Conservation (phyloP, 371 early-diverging fungal genomes). For the Rhizopus delemar region DNA sequence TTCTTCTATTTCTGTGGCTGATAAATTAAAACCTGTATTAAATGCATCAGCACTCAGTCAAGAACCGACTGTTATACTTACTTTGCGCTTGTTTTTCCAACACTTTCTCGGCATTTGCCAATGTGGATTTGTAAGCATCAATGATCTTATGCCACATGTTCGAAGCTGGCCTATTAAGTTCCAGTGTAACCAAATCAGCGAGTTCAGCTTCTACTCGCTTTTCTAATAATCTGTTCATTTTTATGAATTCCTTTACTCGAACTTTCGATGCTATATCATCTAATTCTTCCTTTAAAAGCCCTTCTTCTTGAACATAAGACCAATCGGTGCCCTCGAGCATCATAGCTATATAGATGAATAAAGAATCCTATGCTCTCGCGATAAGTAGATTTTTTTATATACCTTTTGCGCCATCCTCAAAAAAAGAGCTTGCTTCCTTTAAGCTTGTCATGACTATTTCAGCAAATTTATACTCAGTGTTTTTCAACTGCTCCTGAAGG, state of each 20-base stretch:
- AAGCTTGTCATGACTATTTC: constrained; percentile 44
- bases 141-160: constrained; percentile 80
- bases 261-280: constrained; percentile 65
- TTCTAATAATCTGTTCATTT: constrained; percentile 67
- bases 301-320: constrained; percentile 68
- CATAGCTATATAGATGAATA: constrained; percentile 45
- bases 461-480: constrained; percentile 60
- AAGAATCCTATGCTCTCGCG: constrained; percentile 73
- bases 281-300: constrained; percentile 68
- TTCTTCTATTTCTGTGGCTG: constrained; percentile 51
- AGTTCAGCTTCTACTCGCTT: constrained; percentile 64
- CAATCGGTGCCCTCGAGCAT: constrained; percentile 74
- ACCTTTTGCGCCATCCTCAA: constrained; percentile 29
- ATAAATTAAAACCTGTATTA: constrained; percentile 61
- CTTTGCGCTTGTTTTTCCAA: constrained; percentile 46
- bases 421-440: constrained; percentile 42
- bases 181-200: constrained; percentile 69
- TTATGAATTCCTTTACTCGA: constrained; percentile 77
- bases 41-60: neutral
- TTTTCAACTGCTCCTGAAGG: constrained; percentile 43
- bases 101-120: constrained; percentile 47
- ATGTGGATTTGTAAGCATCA: constrained; percentile 53
- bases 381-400: constrained; percentile 36
- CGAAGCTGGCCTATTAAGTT: constrained; percentile 65
- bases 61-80: constrained; percentile 10